Evolutionary conservation across 192 early-diverging fungal species (phyloP).

Genomic region (Podila verticillata): DNA sequence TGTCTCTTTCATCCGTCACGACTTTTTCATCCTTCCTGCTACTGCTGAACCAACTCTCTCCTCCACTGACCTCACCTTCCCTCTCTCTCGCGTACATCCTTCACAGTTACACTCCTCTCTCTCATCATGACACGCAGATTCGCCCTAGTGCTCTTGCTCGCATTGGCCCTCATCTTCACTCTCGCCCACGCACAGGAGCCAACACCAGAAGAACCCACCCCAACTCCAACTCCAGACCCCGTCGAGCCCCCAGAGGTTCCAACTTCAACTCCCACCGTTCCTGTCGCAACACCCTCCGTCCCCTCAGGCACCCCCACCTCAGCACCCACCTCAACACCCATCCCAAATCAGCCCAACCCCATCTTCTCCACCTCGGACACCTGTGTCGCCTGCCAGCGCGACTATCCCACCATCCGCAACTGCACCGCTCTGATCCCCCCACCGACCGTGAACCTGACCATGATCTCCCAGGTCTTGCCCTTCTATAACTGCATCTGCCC

Average conservation of each 20-base stretch:
- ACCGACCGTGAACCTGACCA: conserved; percentile 24
- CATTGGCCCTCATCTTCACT: background rate
- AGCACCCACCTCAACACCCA: conserved; percentile 1
- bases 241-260: background rate
- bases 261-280: background rate
- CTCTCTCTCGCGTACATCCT: background rate
- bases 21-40: background rate
- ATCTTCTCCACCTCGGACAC: conserved; percentile 37
- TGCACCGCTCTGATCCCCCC: conserved; percentile 24
- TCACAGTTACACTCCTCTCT: too few species aligned
- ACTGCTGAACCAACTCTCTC: too few species aligned
- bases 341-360: conserved; percentile 16
- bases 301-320: background rate
- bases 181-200: background rate
- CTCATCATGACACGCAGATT: background rate
- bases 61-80: too few species aligned
- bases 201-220: background rate
- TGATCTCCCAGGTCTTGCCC: conserved; percentile 23
- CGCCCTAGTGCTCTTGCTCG: background rate
- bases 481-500: conserved; percentile 32
- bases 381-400: conserved; percentile 31
- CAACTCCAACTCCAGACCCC: background rate
- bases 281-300: background rate
- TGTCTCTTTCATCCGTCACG: background rate
- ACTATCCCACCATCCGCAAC: conserved; percentile 16